Base-by-base conservation (phyloP, 108 stramenopile genomes). In the Skeletonema costatum region DNA sequence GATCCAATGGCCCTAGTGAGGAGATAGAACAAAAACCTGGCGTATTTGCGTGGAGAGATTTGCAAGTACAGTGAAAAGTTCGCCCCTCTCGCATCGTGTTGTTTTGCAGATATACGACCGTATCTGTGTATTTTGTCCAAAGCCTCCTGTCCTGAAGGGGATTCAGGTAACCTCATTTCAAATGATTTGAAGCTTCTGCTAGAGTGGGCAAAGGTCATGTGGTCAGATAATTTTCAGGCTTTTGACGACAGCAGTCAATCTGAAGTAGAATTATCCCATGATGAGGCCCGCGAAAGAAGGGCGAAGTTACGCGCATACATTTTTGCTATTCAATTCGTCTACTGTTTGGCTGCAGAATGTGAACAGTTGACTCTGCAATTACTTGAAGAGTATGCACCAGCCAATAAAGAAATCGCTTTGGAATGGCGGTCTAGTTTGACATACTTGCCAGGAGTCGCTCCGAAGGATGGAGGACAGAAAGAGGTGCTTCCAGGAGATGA, bases 401-500 rank as follows among this genome's bases (percentile, higher is more conserved):
- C 68, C 5, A 51, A 65, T 2, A 31, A 33, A 31, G 51, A 83
- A 64, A 70, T 83, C 56, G 50, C 74, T 8, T 31, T 25, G 16
- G 73, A 79, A 69, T 83, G 82, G 82, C 32, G 48, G 62, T 64
- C 73, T 7, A 83, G 77, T 46, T 64, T 74, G 62, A 60, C 68
- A 8, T 75, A 51, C 66, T 60, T 71, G 33, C 78, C 70, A 19
- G 75, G 74, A 42, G 58, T 76, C 31, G 51, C 76, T 5, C 66
- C 77, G 4, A 83, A 83, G 61, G 82, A 83, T 66, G 82, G 82
- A 12, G 82, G 82, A 5, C 90, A 90, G 68, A 92, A 88, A 66
- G 90, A 94, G 76, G 80, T 76, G 62, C 75, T 89, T 65, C 88
- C 90, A n/a, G 89, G 89, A 29, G 93, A 94, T 74, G 93, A 94